Percentiles rank a stretch among this genome's conserved stretches.
Evolutionary conservation across 257 asterid species (phyloP).

Genomic region (Solanum gracilifrons): DNA sequence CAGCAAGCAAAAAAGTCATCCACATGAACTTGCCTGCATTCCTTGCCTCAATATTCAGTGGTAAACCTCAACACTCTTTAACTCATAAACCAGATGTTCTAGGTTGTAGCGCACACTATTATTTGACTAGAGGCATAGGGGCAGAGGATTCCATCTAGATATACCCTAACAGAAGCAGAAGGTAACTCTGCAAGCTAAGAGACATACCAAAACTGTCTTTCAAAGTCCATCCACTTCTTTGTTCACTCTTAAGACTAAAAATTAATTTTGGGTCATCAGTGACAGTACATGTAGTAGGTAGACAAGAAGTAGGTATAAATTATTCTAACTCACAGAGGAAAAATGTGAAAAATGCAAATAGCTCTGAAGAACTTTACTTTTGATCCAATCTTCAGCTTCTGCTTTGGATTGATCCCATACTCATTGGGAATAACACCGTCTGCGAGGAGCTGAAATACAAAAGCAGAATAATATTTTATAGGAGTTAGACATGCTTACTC

Average conservation of each 20-base stretch:
- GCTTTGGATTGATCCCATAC: slow-evolving; percentile 78
- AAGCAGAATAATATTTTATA: background rate
- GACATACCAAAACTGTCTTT: background rate
- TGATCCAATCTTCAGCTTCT: slow-evolving; percentile 82
- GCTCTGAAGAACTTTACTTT: slow-evolving; percentile 32
- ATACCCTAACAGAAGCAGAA: background rate
- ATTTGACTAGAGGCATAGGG: background rate
- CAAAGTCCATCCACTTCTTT: background rate
- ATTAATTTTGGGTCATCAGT: background rate
- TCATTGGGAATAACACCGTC: slow-evolving; percentile 87
- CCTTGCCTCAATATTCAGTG: background rate
- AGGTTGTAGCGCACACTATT: background rate
- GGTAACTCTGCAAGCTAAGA: background rate
- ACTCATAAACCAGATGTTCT: background rate
- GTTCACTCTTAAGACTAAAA: background rate
- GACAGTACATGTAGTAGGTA: background rate
- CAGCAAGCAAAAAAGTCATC: background rate
- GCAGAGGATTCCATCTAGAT: background rate
- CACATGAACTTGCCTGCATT: background rate
- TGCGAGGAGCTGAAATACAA: slow-evolving; percentile 60
- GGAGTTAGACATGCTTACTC: background rate
- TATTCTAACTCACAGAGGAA: background rate
- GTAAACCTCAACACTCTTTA: background rate
- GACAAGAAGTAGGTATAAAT: background rate
- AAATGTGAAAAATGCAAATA: background rate